A percentile compares a stretch with the other conserved stretches of the same genome.
Conservation (phyloP, 495 filamentous ascomycete genomes). For the Penicillium desertorum region DNA sequence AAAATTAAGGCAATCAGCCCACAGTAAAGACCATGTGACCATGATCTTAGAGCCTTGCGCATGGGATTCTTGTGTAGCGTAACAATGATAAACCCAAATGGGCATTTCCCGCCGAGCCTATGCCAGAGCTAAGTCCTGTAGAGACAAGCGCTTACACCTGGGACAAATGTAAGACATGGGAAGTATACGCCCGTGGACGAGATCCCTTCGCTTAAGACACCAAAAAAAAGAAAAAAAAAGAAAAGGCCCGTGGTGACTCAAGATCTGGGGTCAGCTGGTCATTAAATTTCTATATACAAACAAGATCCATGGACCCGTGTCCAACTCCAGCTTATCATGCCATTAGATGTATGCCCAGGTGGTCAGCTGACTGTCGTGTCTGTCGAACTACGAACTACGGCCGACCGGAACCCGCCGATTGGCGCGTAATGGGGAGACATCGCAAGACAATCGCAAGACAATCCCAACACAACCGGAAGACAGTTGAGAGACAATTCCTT, state of each 20-base stretch:
- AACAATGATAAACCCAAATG: neutral
- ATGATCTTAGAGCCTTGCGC: neutral
- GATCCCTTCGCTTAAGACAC: neutral
- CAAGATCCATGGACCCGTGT: slow-evolving; percentile 11
- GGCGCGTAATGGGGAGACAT: slow-evolving; percentile 8
- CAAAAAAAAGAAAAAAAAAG: neutral
- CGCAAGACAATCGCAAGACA: slow-evolving; percentile 8
- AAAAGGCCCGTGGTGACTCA: slow-evolving; percentile 5
- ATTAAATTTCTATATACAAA: neutral
- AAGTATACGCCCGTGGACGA: neutral
- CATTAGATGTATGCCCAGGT: neutral
- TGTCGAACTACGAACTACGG: slow-evolving; percentile 5
- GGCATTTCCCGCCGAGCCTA: slow-evolving; percentile 9
- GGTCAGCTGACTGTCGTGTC: slow-evolving; percentile 13
- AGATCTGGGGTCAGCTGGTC: slow-evolving; percentile 13
- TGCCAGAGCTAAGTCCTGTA: neutral
- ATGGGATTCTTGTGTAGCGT: neutral
- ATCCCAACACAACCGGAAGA: slow-evolving; percentile 8
- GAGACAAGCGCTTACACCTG: slow-evolving; percentile 7
- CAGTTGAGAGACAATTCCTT: neutral
- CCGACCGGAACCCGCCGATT: slow-evolving; percentile 13
- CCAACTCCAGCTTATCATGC: slow-evolving; percentile 7
- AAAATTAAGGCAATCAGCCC: slow-evolving; percentile 10
- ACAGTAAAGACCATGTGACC: slow-evolving; percentile 6
- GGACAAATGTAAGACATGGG: slow-evolving; percentile 2